A percentile compares a stretch with the other conserved stretches of the same genome.
These are phyloP conservation scores for Starmerella vaccinii DNA, from an alignment of 805 yeast genomes.

Conservation along the genomic window DNA sequence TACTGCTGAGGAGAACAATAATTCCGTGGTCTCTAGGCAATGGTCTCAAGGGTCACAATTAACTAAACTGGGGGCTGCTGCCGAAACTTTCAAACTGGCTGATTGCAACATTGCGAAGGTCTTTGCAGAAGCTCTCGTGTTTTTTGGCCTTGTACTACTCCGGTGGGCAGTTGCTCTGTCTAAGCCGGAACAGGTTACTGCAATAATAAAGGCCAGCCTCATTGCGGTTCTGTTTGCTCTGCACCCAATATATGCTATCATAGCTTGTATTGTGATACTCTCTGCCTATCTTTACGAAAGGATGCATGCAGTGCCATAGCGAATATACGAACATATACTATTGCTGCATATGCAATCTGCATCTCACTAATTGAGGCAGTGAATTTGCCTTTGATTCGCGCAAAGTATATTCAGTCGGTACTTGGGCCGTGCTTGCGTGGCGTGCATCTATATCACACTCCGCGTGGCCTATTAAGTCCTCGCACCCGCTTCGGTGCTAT, in stretches of 20 bases:
- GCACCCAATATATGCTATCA: conserved; percentile 16
- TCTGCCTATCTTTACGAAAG: conserved; percentile 8
- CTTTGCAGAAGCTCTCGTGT: conserved; percentile 19
- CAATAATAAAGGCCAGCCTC: conserved; percentile 12
- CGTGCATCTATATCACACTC: no score
- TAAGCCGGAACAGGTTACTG: conserved; percentile 4
- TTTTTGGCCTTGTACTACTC: conserved; percentile 16
- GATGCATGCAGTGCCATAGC: not conserved
- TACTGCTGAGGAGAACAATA: not conserved
- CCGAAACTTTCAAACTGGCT: conserved; percentile 1
- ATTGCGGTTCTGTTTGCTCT: conserved; percentile 12
- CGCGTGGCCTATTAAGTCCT: no score
- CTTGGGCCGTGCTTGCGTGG: no score
- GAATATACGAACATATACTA: no score
- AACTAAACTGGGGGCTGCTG: conserved; percentile 7
- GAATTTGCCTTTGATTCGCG: no score
- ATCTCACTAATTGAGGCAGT: no score
- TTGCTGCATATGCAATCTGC: no score
- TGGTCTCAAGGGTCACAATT: not conserved
- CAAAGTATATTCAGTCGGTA: no score
- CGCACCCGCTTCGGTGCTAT: no score
- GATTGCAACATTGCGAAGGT: conserved; percentile 13
- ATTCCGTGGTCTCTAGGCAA: not conserved
- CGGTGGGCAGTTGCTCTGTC: conserved; percentile 14
- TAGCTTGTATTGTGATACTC: conserved; percentile 1